Percentiles rank a stretch among this genome's conserved stretches.
Conservation (phyloP, 208 protist species). For the Wallacemonas sp. region DNA sequence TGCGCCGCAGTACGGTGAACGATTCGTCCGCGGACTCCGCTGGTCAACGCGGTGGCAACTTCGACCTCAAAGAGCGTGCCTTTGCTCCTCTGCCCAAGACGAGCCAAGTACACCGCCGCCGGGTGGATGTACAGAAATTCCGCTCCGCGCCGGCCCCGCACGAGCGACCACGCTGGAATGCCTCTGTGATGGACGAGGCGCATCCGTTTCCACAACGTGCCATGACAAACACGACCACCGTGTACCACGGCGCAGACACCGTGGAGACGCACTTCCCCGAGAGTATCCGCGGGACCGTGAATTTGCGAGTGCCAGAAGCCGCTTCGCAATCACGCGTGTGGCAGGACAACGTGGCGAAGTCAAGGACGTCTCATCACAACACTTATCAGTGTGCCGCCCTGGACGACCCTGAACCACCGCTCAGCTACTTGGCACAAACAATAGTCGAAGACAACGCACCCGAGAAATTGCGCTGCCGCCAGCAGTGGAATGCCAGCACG, state of each 20-base stretch:
- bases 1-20: conserved; percentile 1
- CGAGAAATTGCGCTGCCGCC: conserved; percentile 25
- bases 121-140: conserved; percentile 47
- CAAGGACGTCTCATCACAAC: conserved; percentile 20
- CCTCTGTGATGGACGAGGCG: conserved; percentile 54
- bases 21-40: not conserved
- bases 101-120: conserved; percentile 20
- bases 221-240: conserved; percentile 41
- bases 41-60: conserved; percentile 15
- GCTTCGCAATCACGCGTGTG: conserved; percentile 23
- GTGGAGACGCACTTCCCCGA: conserved; percentile 53
- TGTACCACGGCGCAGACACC: conserved; percentile 67
- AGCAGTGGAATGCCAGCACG: conserved; percentile 52
- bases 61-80: conserved; percentile 28
- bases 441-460: conserved; percentile 40
- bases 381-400: conserved; percentile 32
- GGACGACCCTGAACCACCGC: conserved; percentile 16
- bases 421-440: conserved; percentile 45
- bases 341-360: conserved; percentile 13
- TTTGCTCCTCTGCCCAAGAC: conserved; percentile 43
- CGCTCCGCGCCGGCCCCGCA: conserved; percentile 15
- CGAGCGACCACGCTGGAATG: conserved; percentile 57
- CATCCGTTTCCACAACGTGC: conserved; percentile 77
- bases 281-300: conserved; percentile 36
- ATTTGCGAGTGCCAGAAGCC: conserved; percentile 21